These are phyloP conservation scores for Penicillium pancosmium DNA, from an alignment of 495 filamentous ascomycete genomes.

Conservation along the genomic window DNA sequence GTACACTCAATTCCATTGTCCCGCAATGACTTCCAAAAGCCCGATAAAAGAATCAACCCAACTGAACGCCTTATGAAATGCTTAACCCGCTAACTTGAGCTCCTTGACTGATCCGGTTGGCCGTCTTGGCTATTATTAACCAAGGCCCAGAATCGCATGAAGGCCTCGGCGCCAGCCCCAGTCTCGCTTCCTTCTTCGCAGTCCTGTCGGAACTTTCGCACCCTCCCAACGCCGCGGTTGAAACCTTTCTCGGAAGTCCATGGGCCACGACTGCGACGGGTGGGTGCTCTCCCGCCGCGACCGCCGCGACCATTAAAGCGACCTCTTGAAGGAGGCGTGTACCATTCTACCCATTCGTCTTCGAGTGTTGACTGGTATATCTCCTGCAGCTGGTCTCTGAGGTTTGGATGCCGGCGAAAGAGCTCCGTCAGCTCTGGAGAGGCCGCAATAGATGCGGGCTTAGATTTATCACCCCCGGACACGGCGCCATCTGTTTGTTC, in stretches of 20 bases:
- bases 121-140: slow-evolving; percentile 29
- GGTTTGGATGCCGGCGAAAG: slow-evolving; percentile 53
- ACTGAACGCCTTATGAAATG: neutral
- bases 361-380: slow-evolving; percentile 56
- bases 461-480: slow-evolving; percentile 9
- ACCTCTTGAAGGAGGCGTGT: slow-evolving; percentile 21
- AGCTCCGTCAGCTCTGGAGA: slow-evolving; percentile 52
- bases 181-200: slow-evolving; percentile 43
- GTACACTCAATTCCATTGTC: slow-evolving; percentile 16
- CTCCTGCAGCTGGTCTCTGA: slow-evolving; percentile 50
- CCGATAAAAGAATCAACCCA: neutral
- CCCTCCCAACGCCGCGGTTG: slow-evolving; percentile 44
- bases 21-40: slow-evolving; percentile 15
- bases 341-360: slow-evolving; percentile 45
- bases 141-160: slow-evolving; percentile 45
- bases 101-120: slow-evolving; percentile 7
- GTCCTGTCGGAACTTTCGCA: slow-evolving; percentile 41
- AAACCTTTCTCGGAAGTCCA: slow-evolving; percentile 53
- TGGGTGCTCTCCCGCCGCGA: slow-evolving; percentile 43
- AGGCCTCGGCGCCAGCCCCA: slow-evolving; percentile 39
- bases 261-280: slow-evolving; percentile 40
- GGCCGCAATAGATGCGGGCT: slow-evolving; percentile 27
- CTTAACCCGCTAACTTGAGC: neutral
- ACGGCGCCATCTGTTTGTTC: neutral
- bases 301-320: slow-evolving; percentile 28